A percentile compares a stretch with the other conserved stretches of the same genome.
phyloP scores from a whole-genome alignment of 1,284 basidiomycete species.

The Cryptococcus sp. region DNA sequence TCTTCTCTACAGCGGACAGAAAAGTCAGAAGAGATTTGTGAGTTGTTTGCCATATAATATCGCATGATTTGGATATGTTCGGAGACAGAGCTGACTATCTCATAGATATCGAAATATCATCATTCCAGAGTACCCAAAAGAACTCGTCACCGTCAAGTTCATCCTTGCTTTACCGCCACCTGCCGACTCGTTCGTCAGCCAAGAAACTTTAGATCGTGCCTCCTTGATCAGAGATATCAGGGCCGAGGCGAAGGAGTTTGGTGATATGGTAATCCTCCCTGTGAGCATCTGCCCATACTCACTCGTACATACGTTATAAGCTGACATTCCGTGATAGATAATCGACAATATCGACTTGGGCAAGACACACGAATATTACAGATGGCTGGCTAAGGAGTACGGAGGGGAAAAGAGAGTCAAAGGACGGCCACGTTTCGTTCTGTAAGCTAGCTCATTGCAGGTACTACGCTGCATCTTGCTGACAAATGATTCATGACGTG shows the following conservation, averaged over 20 bases:
- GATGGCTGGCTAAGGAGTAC: slow-evolving; percentile 50
- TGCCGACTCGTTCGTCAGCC: slow-evolving; percentile 29
- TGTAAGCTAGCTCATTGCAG: slow-evolving; percentile 31
- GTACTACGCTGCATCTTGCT: neutral
- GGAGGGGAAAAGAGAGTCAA: slow-evolving; percentile 44
- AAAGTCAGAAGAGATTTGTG: slow-evolving; percentile 45
- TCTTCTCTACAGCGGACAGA: slow-evolving; percentile 47
- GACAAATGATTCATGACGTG: neutral
- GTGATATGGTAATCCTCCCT: slow-evolving; percentile 52
- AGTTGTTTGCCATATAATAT: slow-evolving; percentile 13
- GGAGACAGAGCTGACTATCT: neutral
- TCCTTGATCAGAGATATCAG: slow-evolving; percentile 21
- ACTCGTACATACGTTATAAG: slow-evolving; percentile 1
- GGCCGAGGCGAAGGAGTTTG: slow-evolving; percentile 43
- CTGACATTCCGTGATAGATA: slow-evolving; percentile 28
- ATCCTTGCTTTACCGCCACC: slow-evolving; percentile 49
- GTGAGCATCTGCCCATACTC: slow-evolving; percentile 25
- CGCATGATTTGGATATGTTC: too few species aligned
- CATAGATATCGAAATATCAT: slow-evolving; percentile 43
- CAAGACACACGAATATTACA: slow-evolving; percentile 54
- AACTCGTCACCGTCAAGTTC: slow-evolving; percentile 51
- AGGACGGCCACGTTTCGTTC: slow-evolving; percentile 52
- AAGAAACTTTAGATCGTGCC: slow-evolving; percentile 21
- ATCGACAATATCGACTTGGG: slow-evolving; percentile 53
- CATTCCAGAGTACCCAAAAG: slow-evolving; percentile 47